Evolutionary conservation across 2,329 filamentous ascomycete genomes (phyloP).

Genomic region (Colletotrichum euphorbiae): DNA sequence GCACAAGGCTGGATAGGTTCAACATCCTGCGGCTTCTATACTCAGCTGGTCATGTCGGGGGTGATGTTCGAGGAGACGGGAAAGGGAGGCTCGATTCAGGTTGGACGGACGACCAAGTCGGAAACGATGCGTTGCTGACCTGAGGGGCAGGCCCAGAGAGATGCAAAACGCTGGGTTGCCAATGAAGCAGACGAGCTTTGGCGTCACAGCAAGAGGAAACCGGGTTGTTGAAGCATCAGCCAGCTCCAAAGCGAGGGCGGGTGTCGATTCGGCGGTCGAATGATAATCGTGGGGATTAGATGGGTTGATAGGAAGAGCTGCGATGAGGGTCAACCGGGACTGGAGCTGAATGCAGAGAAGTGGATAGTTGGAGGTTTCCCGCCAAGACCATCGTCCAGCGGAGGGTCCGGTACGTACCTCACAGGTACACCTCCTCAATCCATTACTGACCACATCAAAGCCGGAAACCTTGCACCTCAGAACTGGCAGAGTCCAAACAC

Average conservation of each 20-base stretch:
- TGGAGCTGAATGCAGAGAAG: constrained; percentile 37
- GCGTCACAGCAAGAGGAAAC: constrained; percentile 1
- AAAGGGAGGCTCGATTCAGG: constrained; percentile 7
- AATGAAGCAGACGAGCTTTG: constrained; percentile 16
- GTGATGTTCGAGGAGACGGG: neutral
- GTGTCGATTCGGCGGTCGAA: constrained; percentile 8
- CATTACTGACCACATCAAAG: neutral
- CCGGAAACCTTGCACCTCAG: neutral
- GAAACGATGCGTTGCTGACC: constrained; percentile 4
- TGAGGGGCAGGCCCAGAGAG: constrained; percentile 9
- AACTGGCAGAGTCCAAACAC: neutral
- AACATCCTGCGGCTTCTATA: constrained; percentile 60
- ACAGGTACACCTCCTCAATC: neutral
- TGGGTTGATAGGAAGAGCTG: constrained; percentile 27
- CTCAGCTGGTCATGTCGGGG: constrained; percentile 52
- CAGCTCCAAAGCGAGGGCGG: neutral
- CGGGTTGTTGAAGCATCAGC: constrained; percentile 11
- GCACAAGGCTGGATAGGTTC: constrained; percentile 82
- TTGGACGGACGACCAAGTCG: constrained; percentile 7
- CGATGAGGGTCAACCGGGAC: constrained; percentile 28
- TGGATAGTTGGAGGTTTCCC: constrained; percentile 40
- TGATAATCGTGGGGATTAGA: constrained; percentile 7
- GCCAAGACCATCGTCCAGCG: constrained; percentile 24
- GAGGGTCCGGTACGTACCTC: constrained; percentile 36
- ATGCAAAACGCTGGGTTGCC: neutral